Evolutionary conservation across 495 filamentous ascomycete species (phyloP).

Genomic region (Penicillium taxi): DNA sequence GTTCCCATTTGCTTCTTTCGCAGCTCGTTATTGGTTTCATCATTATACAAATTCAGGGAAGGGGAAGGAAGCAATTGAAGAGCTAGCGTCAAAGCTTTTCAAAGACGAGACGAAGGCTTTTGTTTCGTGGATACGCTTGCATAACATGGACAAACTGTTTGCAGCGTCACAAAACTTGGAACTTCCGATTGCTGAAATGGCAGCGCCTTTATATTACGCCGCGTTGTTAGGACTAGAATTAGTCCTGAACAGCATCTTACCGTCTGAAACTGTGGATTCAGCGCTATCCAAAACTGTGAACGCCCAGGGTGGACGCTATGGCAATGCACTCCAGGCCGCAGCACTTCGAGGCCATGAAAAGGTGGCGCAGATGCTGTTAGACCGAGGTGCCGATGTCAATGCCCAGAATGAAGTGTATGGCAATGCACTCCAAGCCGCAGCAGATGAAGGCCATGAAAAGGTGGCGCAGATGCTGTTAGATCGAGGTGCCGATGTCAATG

Average conservation of each 20-base stretch:
- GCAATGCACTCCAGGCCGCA: constrained; percentile 14
- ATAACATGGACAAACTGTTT: constrained; percentile 7
- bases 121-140: constrained; percentile 2
- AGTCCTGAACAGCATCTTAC: constrained; percentile 1
- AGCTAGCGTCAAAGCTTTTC: constrained; percentile 9
- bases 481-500: constrained; percentile 18
- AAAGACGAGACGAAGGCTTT: constrained; percentile 5
- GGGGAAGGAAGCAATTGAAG: background rate
- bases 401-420: constrained; percentile 1
- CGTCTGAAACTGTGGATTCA: background rate
- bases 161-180: background rate
- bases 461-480: constrained; percentile 20
- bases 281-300: constrained; percentile 6
- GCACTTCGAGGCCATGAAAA: constrained; percentile 6
- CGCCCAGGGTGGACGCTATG: constrained; percentile 7
- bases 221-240: constrained; percentile 5
- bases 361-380: constrained; percentile 18
- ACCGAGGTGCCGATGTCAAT: constrained; percentile 18
- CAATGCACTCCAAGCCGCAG: constrained; percentile 14
- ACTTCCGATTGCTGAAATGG: background rate
- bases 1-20: constrained; percentile 20
- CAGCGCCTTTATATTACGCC: constrained; percentile 8
- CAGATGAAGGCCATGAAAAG: constrained; percentile 6
- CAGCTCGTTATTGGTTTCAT: constrained; percentile 20
- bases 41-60: constrained; percentile 11